Percentiles rank a stretch among this genome's conserved stretches.
phyloP scores from a whole-genome alignment of 805 yeast genomes.

The Jamesozyma hellenica region DNA sequence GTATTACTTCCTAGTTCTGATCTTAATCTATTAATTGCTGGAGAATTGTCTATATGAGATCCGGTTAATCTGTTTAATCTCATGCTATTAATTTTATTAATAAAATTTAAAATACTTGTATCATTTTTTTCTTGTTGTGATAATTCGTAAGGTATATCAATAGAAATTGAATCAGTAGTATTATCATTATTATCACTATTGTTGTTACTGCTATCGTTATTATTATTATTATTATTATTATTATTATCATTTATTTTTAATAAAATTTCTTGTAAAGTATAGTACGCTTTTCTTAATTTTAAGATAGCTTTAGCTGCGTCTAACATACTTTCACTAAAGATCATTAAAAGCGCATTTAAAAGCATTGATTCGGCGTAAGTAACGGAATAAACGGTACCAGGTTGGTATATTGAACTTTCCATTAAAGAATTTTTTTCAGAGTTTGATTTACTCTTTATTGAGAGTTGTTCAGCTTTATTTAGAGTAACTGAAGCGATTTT shows the following conservation, averaged over 20 bases:
- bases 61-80: conserved; percentile 59
- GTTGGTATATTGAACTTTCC: conserved; percentile 69
- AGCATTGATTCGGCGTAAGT: conserved; percentile 83
- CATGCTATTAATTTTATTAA: conserved; percentile 55
- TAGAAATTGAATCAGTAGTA: conserved; percentile 22
- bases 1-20: conserved; percentile 33
- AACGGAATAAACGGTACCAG: conserved; percentile 90
- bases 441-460: conserved; percentile 50
- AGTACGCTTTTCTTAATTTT: conserved; percentile 81
- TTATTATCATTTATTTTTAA: conserved; percentile 36
- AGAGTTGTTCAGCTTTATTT: conserved; percentile 60
- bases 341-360: conserved; percentile 76
- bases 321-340: conserved; percentile 75
- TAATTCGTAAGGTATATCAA: conserved; percentile 25
- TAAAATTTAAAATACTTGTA: conserved; percentile 38
- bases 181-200: conserved; percentile 3
- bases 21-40: conserved; percentile 38
- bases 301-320: conserved; percentile 86
- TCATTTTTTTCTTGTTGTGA: conserved; percentile 39
- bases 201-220: background rate
- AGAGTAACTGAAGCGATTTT: conserved; percentile 66
- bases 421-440: conserved; percentile 48
- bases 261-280: conserved; percentile 70
- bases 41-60: conserved; percentile 51
- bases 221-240: conserved; percentile 3